phyloP scores from a whole-genome alignment of 345 rosid species.

The Cardamine occulta region DNA sequence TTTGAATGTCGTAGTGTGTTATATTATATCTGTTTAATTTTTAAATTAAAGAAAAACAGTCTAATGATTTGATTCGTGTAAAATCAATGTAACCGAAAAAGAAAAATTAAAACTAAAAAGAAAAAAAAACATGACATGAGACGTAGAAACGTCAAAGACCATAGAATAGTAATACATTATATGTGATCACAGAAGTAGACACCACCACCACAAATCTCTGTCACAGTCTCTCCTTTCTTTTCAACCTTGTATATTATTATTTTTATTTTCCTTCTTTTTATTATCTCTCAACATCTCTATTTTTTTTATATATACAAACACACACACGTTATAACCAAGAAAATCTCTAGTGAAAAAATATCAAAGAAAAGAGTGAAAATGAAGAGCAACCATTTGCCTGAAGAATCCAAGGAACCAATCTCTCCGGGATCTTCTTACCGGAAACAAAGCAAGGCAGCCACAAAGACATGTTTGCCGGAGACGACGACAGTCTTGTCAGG shows the following conservation, averaged over 20 bases:
- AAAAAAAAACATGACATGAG: constrained; percentile 13
- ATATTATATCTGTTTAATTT: background rate
- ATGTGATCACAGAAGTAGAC: constrained; percentile 26
- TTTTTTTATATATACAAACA: background rate
- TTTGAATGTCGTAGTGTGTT: background rate
- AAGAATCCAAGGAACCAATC: constrained; percentile 26
- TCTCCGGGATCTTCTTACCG: constrained; percentile 9
- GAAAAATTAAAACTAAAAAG: background rate
- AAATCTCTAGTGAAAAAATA: background rate
- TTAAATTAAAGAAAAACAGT: background rate
- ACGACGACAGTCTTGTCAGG: constrained; percentile 36
- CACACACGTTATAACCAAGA: background rate
- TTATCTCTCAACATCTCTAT: background rate
- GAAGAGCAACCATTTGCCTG: constrained; percentile 31
- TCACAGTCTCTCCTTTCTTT: constrained; percentile 35
- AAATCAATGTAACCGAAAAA: background rate
- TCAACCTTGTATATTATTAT: constrained; percentile 36
- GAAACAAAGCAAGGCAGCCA: constrained; percentile 13
- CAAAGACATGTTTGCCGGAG: constrained; percentile 3
- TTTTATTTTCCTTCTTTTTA: background rate
- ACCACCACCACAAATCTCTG: constrained; percentile 39
- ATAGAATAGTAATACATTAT: constrained; percentile 42
- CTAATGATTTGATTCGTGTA: background rate
- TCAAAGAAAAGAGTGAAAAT: constrained; percentile 6
- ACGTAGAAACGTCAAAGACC: constrained; percentile 53